Evolutionary conservation across 305 asterid genomes (phyloP).

Genomic region (Petunia hybrid): DNA sequence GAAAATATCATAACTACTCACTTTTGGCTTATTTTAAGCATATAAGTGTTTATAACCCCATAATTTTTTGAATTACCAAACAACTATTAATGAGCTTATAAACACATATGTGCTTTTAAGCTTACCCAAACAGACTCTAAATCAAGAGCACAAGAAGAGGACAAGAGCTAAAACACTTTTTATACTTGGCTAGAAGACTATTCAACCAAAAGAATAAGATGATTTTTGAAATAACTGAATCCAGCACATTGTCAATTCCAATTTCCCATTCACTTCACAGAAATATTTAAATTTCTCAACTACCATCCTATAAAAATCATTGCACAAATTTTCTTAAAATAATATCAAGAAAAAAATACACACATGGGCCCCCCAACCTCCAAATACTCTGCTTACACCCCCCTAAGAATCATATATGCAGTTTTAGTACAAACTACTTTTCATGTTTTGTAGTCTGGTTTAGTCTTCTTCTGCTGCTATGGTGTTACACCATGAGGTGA

Average conservation of each 20-base stretch:
- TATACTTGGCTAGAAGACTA: background rate
- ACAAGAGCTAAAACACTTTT: background rate
- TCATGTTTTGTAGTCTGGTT: background rate
- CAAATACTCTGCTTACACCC: background rate
- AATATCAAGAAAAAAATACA: conserved; percentile 4
- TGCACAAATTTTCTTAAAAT: conserved; percentile 29
- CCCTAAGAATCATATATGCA: background rate
- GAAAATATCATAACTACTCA: too few species aligned
- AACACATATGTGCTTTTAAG: too few species aligned
- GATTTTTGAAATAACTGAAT: background rate
- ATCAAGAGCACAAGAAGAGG: background rate
- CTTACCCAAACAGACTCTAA: too few species aligned
- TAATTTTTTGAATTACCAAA: too few species aligned
- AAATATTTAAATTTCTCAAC: conserved; percentile 27
- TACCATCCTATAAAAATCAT: conserved; percentile 24
- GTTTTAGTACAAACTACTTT: conserved; percentile 23
- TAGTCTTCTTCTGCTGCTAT: conserved; percentile 28
- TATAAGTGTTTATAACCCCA: too few species aligned
- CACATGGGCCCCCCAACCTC: conserved; percentile 14
- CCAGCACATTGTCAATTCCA: background rate
- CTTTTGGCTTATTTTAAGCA: too few species aligned
- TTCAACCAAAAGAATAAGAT: conserved; percentile 12
- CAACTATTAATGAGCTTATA: too few species aligned
- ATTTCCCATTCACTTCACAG: conserved; percentile 9
- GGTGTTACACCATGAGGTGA: conserved; percentile 76